Evolutionary conservation across 345 rosid species (phyloP), one percentile per base, ranked within the genome.

Genomic region (Lenwebbia sp.): DNA sequence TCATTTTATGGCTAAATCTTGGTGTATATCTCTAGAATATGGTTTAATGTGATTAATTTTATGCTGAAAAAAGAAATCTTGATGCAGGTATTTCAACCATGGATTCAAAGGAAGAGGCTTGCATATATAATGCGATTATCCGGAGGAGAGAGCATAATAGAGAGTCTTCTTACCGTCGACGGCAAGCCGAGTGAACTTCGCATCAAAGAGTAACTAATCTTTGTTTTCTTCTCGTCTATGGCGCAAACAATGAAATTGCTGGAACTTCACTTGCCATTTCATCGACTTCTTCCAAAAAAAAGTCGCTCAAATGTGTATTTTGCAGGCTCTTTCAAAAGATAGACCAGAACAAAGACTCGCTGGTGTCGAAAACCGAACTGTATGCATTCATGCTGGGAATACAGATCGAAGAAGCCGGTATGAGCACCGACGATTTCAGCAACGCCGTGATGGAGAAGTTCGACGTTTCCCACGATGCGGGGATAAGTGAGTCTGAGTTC

Each of bases 11-110:
- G 47, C 81, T 37, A 70, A 70, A 70, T 37, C 81, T 70, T 33
- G 78, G 25, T 70, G 26, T 70, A 37, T 10, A 37, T 19, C 47
- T 37, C 47, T 50, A 28, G 47, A 85, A 25, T 14, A 37, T 54
- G 30, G 53, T 37, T 41, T 28, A 37, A 30, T 21, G 37, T 10
- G 19, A n/a, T 10, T 30, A 0, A 65, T 41, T 65, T 33, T 28
- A 14, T 84, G 41, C 51, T 55, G 85, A 84, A 11, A 8, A 19
- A 17, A 14, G 62, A 84, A 85, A 37, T 54, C 14, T 15, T 56
- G 75, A 22, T 75, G 52, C 90, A 92, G 95, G 86, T 91, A 17
- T 92, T 93, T 60, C 54, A 89, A 81, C 95, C 95, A 19, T 91
- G 93, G 93, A 92, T 92, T 74, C 90, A 90, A 84, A 82, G 60